These are phyloP conservation scores for Fraxinus platypoda DNA, from an alignment of 305 asterid species.

Conservation along the genomic window DNA sequence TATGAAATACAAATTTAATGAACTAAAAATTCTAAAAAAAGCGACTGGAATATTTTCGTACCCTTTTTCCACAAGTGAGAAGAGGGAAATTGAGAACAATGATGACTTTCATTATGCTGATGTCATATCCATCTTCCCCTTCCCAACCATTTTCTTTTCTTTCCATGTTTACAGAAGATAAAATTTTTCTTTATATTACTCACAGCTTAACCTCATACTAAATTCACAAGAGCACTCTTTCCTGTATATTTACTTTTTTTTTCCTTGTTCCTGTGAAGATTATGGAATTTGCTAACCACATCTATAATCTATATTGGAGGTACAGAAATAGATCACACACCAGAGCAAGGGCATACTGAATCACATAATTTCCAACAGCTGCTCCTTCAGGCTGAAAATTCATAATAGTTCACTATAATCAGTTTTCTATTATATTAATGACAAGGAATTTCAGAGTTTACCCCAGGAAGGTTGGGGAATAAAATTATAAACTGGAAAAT, in stretches of 20 bases:
- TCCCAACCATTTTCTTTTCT: neutral
- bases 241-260: neutral
- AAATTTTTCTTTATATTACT: neutral
- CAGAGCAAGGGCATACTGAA: neutral
- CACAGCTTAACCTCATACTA: neutral
- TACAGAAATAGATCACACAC: neutral
- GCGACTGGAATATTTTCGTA: neutral
- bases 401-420: neutral
- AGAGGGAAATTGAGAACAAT: neutral
- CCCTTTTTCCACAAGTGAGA: neutral
- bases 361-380: neutral
- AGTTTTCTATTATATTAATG: neutral
- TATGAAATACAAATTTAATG: neutral
- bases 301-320: neutral
- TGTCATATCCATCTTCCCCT: neutral
- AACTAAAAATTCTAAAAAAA: neutral
- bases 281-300: neutral
- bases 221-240: neutral
- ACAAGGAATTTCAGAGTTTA: neutral
- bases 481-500: slow-evolving; percentile 5
- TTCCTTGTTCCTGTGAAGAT: neutral
- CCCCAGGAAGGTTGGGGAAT: slow-evolving; percentile 23
- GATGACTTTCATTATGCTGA: neutral
- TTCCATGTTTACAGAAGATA: neutral
- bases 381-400: neutral